Evolutionary conservation across 1,284 basidiomycete species (phyloP).

Genomic region (Pseudozyma flocculosa): DNA sequence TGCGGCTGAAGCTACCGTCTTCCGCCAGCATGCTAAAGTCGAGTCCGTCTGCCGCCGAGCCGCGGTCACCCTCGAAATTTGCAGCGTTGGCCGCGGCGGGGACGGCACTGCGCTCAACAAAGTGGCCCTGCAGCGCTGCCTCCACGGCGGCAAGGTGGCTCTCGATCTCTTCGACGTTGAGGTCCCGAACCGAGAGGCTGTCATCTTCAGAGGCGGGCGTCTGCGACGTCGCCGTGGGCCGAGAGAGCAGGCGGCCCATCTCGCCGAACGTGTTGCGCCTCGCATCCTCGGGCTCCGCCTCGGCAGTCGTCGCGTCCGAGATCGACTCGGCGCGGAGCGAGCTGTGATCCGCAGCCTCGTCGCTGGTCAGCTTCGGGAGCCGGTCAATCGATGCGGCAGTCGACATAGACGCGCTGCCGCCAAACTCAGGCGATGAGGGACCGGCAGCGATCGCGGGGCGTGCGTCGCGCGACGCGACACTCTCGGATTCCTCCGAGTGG

Average conservation of each 20-base stretch:
- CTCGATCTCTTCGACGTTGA: constrained; percentile 33
- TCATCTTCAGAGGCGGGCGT: too few species aligned
- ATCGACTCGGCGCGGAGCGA: constrained; percentile 2
- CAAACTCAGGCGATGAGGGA: constrained; percentile 1
- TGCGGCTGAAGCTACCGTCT: constrained; percentile 25
- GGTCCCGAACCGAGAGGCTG: constrained; percentile 12
- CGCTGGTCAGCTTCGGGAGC: constrained; percentile 1
- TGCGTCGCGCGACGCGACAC: constrained; percentile 3
- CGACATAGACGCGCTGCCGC: too few species aligned
- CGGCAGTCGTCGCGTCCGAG: constrained; percentile 4
- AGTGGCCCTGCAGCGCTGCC: constrained; percentile 29
- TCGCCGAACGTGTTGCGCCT: not conserved
- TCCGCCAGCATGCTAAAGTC: constrained; percentile 1
- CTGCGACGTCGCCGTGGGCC: too few species aligned
- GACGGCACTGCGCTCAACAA: not conserved
- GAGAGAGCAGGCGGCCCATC: not conserved
- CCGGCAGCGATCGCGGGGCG: constrained; percentile 10
- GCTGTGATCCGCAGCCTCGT: not conserved
- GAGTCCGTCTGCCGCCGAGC: too few species aligned
- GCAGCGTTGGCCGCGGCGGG: not conserved
- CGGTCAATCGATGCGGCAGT: not conserved
- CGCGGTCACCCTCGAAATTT: too few species aligned
- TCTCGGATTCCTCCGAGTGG: constrained; percentile 9
- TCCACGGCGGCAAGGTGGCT: constrained; percentile 30
- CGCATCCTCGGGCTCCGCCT: constrained; percentile 4